These are phyloP conservation scores for Podaxis pistillaris DNA, from an alignment of 768 basidiomycete species.

Conservation along the genomic window DNA sequence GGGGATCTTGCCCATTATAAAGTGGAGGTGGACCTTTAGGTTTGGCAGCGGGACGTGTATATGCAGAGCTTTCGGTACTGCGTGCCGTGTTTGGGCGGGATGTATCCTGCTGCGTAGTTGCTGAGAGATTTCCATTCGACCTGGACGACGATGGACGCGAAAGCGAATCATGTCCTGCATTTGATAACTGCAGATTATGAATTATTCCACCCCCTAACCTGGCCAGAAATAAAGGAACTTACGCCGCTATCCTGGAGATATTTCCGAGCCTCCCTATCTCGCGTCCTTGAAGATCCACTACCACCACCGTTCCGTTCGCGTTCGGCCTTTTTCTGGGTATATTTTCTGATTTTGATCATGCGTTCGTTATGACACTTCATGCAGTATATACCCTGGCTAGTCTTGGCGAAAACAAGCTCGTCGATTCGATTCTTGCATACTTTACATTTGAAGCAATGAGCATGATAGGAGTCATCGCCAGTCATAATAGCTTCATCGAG, in stretches of 20 bases:
- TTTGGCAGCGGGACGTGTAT: conserved; percentile 22
- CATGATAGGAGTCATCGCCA: conserved; percentile 97
- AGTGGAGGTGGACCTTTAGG: conserved; percentile 30
- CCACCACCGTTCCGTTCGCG: conserved; percentile 48
- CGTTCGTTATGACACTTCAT: conserved; percentile 99
- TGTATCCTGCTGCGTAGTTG: conserved; percentile 9
- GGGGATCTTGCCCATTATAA: conserved; percentile 26
- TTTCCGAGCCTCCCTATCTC: conserved; percentile 38
- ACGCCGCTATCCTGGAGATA: conserved; percentile 42
- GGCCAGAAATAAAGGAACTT: conserved; percentile 22
- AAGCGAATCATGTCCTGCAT: conserved; percentile 1
- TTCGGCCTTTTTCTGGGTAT: conserved; percentile 86
- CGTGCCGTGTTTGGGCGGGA: conserved; percentile 24
- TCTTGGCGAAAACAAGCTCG: conserved; percentile 98
- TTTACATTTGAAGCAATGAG: conserved; percentile 97
- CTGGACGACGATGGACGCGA: conserved; percentile 16
- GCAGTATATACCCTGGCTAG: conserved; percentile 96
- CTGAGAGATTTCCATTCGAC: conserved; percentile 11
- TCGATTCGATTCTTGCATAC: conserved; percentile 94
- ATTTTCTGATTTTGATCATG: conserved; percentile 87
- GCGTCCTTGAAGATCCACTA: conserved; percentile 40
- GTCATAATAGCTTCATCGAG: conserved; percentile 99
- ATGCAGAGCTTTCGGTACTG: conserved; percentile 13
- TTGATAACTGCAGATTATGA: conserved; percentile 12
- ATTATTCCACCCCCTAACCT: not conserved